Evolutionary conservation across 2,329 filamentous ascomycete species (phyloP).

Genomic region (Penicillium brasilianum): DNA sequence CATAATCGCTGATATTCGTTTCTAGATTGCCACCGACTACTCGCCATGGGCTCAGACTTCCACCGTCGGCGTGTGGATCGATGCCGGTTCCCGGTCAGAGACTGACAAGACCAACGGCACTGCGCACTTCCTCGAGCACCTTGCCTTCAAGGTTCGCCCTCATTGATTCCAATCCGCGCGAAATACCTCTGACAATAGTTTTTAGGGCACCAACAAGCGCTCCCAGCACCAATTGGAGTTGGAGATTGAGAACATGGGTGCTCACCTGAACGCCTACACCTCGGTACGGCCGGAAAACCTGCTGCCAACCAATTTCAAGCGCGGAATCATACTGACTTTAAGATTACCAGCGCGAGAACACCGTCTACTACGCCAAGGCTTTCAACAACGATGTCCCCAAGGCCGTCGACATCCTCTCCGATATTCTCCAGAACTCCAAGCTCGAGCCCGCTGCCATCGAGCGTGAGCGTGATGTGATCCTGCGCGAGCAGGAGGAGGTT

Average conservation of each 20-base stretch:
- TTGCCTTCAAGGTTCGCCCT: slow-evolving; percentile 90
- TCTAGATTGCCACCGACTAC: slow-evolving; percentile 94
- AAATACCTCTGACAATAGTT: slow-evolving; percentile 20
- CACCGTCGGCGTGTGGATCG: slow-evolving; percentile 98
- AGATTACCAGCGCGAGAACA: slow-evolving; percentile 85
- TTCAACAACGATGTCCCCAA: slow-evolving; percentile 98
- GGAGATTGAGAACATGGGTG: slow-evolving; percentile 99
- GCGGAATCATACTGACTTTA: slow-evolving; percentile 33
- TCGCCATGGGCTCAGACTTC: slow-evolving; percentile 98
- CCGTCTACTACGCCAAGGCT: slow-evolving; percentile 99
- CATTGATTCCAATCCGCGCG: slow-evolving; percentile 1
- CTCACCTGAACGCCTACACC: slow-evolving; percentile 98
- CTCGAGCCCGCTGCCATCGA: slow-evolving; percentile 92
- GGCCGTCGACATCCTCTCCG: slow-evolving; percentile 96
- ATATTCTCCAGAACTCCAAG: slow-evolving; percentile 99
- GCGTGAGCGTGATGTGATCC: slow-evolving; percentile 97
- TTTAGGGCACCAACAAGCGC: slow-evolving; percentile 83
- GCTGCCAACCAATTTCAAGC: slow-evolving; percentile 12
- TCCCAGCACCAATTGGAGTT: slow-evolving; percentile 97
- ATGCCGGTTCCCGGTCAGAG: slow-evolving; percentile 96
- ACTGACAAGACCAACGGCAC: slow-evolving; percentile 99
- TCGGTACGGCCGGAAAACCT: slow-evolving; percentile 69
- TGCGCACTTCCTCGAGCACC: slow-evolving; percentile 98
- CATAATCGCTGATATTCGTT: slow-evolving; percentile 39
- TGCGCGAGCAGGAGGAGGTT: slow-evolving; percentile 98